phyloP scores from a whole-genome alignment of 139 green algal species.

The Coelastrella sp. region DNA sequence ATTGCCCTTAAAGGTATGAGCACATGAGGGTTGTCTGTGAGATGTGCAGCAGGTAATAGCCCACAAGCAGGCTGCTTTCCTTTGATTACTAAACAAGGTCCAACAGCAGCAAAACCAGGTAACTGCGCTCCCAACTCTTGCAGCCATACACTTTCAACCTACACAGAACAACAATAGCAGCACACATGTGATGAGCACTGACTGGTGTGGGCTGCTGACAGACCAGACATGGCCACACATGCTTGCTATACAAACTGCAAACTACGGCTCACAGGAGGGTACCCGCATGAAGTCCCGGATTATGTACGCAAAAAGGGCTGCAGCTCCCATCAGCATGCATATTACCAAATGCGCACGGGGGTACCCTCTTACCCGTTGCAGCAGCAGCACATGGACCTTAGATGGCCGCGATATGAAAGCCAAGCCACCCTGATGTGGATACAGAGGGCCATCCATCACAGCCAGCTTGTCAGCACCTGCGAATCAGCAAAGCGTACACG shows the following conservation, averaged over 20 bases:
- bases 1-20: slow-evolving; percentile 14
- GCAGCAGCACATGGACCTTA: slow-evolving; percentile 34
- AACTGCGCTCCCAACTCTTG: neutral
- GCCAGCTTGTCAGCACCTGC: slow-evolving; percentile 28
- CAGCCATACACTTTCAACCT: slow-evolving; percentile 40
- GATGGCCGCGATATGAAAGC: slow-evolving; percentile 20
- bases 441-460: slow-evolving; percentile 36
- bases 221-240: too few relatives aligned
- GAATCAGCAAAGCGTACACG: neutral
- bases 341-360: too few relatives aligned
- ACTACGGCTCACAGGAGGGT: too few relatives aligned
- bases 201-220: too few relatives aligned
- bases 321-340: neutral
- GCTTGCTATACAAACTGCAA: too few relatives aligned
- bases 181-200: too few relatives aligned
- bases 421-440: slow-evolving; percentile 6
- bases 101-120: slow-evolving; percentile 13
- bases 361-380: slow-evolving; percentile 43
- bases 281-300: too few relatives aligned
- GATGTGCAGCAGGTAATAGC: neutral
- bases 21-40: slow-evolving; percentile 29
- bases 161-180: neutral
- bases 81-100: slow-evolving; percentile 12
- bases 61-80: slow-evolving; percentile 12
- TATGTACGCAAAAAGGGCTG: neutral